Conservation (phyloP, 2,329 filamentous ascomycete species). For the Fonsecaea pugnacius region DNA sequence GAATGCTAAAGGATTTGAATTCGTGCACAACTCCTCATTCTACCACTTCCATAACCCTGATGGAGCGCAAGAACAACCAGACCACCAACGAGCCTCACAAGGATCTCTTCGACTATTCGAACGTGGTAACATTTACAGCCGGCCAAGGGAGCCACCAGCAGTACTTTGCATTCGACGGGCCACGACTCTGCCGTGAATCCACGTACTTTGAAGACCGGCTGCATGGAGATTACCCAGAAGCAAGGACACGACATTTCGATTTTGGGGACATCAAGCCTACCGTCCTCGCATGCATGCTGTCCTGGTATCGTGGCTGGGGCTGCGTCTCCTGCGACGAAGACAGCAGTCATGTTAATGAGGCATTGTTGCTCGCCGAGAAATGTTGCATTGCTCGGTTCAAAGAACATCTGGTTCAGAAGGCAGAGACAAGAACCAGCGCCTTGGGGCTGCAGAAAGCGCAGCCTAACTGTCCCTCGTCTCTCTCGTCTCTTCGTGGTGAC, state of each 20-base stretch:
- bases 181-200: conserved; percentile 17
- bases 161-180: conserved; percentile 7
- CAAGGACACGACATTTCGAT: conserved; percentile 5
- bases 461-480: not conserved
- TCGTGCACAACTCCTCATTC: not conserved
- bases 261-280: conserved; percentile 4
- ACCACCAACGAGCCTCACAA: not conserved
- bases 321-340: conserved; percentile 11
- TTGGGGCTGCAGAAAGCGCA: not conserved
- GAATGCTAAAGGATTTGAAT: not conserved
- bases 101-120: conserved; percentile 16
- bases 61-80: not conserved
- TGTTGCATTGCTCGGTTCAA: conserved; percentile 9
- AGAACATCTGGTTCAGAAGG: conserved; percentile 1
- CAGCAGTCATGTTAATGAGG: not conserved
- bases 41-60: not conserved
- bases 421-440: not conserved
- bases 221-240: conserved; percentile 8
- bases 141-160: conserved; percentile 2
- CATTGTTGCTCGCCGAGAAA: not conserved
- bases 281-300: conserved; percentile 16
- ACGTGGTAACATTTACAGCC: conserved; percentile 13
- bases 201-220: conserved; percentile 14
- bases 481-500: not conserved
- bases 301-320: conserved; percentile 15